phyloP scores from a whole-genome alignment of 2,329 filamentous ascomycete species.

The Pyrenochaeta sp. region DNA sequence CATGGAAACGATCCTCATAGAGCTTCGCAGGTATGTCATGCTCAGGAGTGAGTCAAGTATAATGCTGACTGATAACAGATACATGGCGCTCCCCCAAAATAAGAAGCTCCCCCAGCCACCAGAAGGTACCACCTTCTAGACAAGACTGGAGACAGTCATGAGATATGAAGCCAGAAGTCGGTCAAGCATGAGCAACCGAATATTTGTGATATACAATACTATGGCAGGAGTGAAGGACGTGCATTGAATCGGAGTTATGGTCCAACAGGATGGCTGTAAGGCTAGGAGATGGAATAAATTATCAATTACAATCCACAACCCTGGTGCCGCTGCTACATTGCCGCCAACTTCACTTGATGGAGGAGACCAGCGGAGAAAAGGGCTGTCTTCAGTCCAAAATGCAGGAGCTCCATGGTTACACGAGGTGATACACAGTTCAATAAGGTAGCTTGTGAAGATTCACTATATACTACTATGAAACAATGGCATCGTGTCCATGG shows the following conservation, averaged over 20 bases:
- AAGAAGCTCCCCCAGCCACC: slow-evolving; percentile 96
- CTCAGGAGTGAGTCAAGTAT: not conserved
- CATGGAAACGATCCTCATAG: slow-evolving; percentile 92
- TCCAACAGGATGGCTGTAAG: slow-evolving; percentile 17
- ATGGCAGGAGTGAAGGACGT: slow-evolving; percentile 22
- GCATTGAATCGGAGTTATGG: slow-evolving; percentile 44
- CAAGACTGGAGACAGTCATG: not conserved
- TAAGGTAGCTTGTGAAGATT: no score
- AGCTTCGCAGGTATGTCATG: slow-evolving; percentile 74
- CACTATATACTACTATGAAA: not conserved
- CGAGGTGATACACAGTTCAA: no score
- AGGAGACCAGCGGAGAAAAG: no score
- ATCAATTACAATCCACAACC: slow-evolving; percentile 5
- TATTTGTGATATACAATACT: slow-evolving; percentile 3
- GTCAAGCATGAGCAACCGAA: not conserved
- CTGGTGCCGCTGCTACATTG: not conserved
- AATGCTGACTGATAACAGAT: slow-evolving; percentile 61
- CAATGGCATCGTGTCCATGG: not conserved
- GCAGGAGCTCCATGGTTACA: no score
- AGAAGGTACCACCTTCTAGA: slow-evolving; percentile 75
- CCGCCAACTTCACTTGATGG: no score
- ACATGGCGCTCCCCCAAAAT: slow-evolving; percentile 89
- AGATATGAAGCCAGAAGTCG: not conserved
- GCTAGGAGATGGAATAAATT: slow-evolving; percentile 20
- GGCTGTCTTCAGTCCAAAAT: no score